Percentiles rank a stretch among this genome's conserved stretches.
phyloP scores from a whole-genome alignment of 306 rosid species.

The Rubus idaeus region DNA sequence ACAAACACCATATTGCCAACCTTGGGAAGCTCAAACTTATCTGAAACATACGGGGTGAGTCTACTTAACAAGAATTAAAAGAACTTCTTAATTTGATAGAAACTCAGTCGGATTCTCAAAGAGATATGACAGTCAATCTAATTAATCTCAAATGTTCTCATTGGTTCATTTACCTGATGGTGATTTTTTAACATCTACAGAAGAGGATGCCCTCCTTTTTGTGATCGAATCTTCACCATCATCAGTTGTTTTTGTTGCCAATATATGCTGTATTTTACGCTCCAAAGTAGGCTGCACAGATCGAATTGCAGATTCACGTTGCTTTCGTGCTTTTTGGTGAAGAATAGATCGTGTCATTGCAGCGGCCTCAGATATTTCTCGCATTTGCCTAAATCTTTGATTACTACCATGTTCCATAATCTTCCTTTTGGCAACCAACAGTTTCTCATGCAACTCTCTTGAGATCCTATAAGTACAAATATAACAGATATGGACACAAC shows the following conservation, averaged over 20 bases:
- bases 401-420: slow-evolving; percentile 50
- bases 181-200: slow-evolving; percentile 30
- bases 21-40: slow-evolving; percentile 52
- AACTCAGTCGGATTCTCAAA: neutral
- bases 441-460: slow-evolving; percentile 53
- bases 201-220: slow-evolving; percentile 37
- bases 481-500: neutral
- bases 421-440: slow-evolving; percentile 60
- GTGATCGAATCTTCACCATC: slow-evolving; percentile 32
- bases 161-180: slow-evolving; percentile 47
- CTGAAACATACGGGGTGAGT: slow-evolving; percentile 40
- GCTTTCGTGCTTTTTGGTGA: slow-evolving; percentile 66
- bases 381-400: slow-evolving; percentile 55
- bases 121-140: neutral
- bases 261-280: slow-evolving; percentile 32
- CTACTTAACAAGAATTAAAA: neutral
- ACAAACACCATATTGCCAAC: slow-evolving; percentile 72
- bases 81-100: neutral
- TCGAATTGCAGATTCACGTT: slow-evolving; percentile 48
- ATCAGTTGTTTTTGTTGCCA: slow-evolving; percentile 27
- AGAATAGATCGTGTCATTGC: slow-evolving; percentile 69
- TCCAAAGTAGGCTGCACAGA: slow-evolving; percentile 37
- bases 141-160: neutral
- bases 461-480: slow-evolving; percentile 59
- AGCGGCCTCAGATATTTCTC: slow-evolving; percentile 67